Conservation (phyloP, 352 stramenopile species). For the Pythium folliculosum region DNA sequence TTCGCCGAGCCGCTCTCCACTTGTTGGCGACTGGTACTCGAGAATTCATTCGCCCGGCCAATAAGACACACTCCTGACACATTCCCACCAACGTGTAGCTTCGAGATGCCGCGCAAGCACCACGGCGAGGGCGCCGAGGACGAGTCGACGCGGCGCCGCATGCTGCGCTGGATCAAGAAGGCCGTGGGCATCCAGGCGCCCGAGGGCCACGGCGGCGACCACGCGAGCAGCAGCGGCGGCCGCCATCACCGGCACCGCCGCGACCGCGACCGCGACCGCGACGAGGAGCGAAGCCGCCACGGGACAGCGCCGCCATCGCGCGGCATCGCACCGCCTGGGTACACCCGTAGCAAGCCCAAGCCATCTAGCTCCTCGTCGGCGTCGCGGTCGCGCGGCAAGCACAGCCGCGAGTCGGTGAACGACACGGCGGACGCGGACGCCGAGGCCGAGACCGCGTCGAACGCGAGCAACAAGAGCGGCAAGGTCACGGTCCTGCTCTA, state of each 20-base stretch:
- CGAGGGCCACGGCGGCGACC: background rate
- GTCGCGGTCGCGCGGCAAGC: background rate
- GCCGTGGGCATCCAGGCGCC: conserved; percentile 37
- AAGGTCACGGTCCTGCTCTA: conserved; percentile 24
- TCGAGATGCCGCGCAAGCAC: background rate
- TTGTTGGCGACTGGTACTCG: too few relatives aligned
- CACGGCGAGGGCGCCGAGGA: background rate
- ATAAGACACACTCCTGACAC: background rate
- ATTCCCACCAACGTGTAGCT: background rate
- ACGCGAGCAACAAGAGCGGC: conserved; percentile 15
- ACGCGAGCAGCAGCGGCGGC: background rate
- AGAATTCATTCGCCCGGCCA: background rate
- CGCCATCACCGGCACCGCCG: background rate
- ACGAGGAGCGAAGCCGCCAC: background rate
- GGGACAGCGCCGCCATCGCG: background rate
- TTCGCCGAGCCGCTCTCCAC: too few relatives aligned
- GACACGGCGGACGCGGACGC: background rate
- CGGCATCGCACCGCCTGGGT: conserved; percentile 15
- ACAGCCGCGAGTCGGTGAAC: background rate
- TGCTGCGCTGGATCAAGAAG: conserved; percentile 66
- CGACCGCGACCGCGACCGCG: background rate
- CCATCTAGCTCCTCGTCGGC: background rate
- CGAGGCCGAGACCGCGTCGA: conserved; percentile 5
- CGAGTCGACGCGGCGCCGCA: conserved; percentile 35
- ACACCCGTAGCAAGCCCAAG: background rate